A percentile compares a stretch with the other conserved stretches of the same genome.
Conservation (phyloP, 805 yeast genomes). For the Cyberlindnera suaveolens region DNA sequence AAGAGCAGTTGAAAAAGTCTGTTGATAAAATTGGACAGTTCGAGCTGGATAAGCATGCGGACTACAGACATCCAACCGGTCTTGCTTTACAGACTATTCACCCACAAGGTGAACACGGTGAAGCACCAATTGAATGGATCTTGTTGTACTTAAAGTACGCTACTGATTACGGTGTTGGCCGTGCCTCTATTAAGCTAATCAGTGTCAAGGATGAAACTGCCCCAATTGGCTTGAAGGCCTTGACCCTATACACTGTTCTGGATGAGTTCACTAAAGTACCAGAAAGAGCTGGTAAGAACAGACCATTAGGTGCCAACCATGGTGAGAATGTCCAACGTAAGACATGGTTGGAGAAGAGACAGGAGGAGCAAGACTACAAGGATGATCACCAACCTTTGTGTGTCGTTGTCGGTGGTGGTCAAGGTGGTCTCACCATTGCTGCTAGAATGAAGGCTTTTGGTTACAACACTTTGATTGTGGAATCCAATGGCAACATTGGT, state of each 20-base stretch:
- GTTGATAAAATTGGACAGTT: conserved; percentile 23
- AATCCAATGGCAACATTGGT: conserved; percentile 32
- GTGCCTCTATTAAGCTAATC: conserved; percentile 27
- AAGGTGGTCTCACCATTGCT: conserved; percentile 37
- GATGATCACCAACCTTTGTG: conserved; percentile 34
- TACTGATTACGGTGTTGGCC: conserved; percentile 29
- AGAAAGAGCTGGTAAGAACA: conserved; percentile 26
- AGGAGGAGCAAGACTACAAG: conserved; percentile 25
- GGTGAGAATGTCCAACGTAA: conserved; percentile 32
- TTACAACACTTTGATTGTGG: conserved; percentile 33
- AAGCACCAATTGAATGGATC: conserved; percentile 31
- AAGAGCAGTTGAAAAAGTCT: conserved; percentile 11
- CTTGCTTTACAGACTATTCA: conserved; percentile 25
- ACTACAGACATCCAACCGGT: conserved; percentile 27
- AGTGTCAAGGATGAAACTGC: conserved; percentile 24
- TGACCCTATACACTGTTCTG: conserved; percentile 28
- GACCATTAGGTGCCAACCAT: conserved; percentile 33
- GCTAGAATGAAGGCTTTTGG: conserved; percentile 38
- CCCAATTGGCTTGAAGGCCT: conserved; percentile 28
- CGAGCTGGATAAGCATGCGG: conserved; percentile 26
- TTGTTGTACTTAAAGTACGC: conserved; percentile 26
- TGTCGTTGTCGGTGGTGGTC: conserved; percentile 42
- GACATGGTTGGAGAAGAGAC: conserved; percentile 34
- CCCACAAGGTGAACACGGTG: conserved; percentile 18
- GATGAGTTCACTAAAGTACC: conserved; percentile 29